phyloP scores from a whole-genome alignment of 2,329 filamentous ascomycete species.

The Xylogone sp. region DNA sequence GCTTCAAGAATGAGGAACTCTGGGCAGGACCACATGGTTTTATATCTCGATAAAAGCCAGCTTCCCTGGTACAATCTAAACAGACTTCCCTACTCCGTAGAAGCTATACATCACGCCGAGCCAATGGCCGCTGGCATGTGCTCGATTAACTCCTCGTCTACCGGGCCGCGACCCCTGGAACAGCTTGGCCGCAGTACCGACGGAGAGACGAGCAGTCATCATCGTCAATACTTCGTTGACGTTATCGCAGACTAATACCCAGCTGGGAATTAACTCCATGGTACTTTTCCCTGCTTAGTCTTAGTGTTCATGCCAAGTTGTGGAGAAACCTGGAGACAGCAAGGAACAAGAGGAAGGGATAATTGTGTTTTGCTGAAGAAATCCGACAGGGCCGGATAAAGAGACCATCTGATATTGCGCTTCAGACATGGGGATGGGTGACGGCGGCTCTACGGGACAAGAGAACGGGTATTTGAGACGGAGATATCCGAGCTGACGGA shows the following conservation, averaged over 20 bases:
- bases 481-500: no score
- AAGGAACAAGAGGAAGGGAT: no score
- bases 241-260: neutral
- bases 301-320: neutral
- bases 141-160: neutral
- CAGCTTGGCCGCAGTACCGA: neutral
- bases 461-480: no score
- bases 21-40: no score
- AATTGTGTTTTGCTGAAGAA: no score
- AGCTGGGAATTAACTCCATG: neutral
- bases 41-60: no score
- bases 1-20: slow-evolving; percentile 1
- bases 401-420: no score
- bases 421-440: no score
- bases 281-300: neutral
- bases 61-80: no score
- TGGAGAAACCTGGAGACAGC: neutral
- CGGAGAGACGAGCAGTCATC: neutral
- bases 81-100: neutral
- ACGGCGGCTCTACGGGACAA: no score
- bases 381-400: no score
- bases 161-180: neutral
- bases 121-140: neutral
- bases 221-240: neutral
- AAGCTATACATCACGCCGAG: neutral